These are phyloP conservation scores for Phytophthora tentaculata DNA, from an alignment of 352 stramenopile genomes.

Conservation along the genomic window DNA sequence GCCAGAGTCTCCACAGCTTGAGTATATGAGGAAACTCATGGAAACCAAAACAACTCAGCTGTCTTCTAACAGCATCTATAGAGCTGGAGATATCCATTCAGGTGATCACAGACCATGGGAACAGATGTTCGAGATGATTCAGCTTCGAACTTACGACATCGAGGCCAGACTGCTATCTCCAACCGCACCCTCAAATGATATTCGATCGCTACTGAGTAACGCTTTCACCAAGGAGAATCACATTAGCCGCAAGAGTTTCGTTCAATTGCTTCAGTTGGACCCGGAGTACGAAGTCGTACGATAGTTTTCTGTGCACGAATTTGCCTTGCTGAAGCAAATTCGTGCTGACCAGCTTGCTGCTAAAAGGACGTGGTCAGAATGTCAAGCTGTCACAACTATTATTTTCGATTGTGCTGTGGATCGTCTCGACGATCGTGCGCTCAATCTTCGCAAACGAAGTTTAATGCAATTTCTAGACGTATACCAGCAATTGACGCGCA, in stretches of 20 bases:
- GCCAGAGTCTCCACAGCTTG: not conserved
- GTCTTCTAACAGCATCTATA: not conserved
- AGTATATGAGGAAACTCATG: constrained; percentile 3
- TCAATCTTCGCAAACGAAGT: not conserved
- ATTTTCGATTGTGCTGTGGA: constrained; percentile 5
- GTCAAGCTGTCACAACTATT: constrained; percentile 3
- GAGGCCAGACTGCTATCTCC: constrained; percentile 4
- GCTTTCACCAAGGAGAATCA: not conserved
- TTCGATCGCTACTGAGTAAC: constrained; percentile 1
- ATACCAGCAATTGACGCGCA: not conserved
- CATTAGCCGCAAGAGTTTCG: not conserved
- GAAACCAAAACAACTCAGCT: not conserved
- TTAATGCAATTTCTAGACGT: not conserved
- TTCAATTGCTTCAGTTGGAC: constrained; percentile 2
- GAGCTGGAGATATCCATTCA: not conserved
- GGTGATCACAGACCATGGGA: not conserved
- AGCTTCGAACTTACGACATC: not conserved
- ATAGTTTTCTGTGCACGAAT: constrained; percentile 7
- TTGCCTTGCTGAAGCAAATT: constrained; percentile 13
- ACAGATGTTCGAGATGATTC: constrained; percentile 5
- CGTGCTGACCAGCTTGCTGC: constrained; percentile 4
- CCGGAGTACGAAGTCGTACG: constrained; percentile 2
- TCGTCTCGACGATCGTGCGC: constrained; percentile 3
- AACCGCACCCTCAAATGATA: constrained; percentile 1
- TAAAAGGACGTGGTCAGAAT: not conserved